Conservation (phyloP, 1,139 yeast genomes). For the Suhomyces bolitotheri region DNA sequence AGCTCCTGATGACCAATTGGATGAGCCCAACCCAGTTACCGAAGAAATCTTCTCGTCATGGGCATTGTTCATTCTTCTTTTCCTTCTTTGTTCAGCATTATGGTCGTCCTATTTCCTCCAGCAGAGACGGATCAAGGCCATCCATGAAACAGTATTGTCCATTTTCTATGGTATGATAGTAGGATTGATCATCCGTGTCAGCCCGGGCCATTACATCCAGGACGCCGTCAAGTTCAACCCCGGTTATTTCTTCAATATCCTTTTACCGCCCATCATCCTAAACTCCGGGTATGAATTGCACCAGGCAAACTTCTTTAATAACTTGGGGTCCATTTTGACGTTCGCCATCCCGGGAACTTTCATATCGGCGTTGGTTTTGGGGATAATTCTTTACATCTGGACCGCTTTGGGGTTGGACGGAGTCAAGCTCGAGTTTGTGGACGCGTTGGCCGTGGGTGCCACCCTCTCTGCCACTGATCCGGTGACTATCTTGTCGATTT, state of each 20-base stretch:
- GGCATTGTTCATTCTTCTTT: constrained; percentile 88
- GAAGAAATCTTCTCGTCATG: constrained; percentile 96
- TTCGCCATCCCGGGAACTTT: constrained; percentile 98
- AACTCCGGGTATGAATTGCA: constrained; percentile 96
- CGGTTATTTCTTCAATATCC: constrained; percentile 87
- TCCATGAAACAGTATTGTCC: constrained; percentile 95
- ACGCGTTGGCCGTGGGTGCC: constrained; percentile 96
- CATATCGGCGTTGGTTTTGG: constrained; percentile 85
- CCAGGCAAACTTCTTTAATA: constrained; percentile 91
- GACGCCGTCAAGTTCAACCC: constrained; percentile 95
- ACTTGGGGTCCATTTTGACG: constrained; percentile 85
- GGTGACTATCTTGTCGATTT: constrained; percentile 92
- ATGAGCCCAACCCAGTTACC: constrained; percentile 83
- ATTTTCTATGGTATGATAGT: constrained; percentile 97
- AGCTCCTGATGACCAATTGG: constrained; percentile 54
- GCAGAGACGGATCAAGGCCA: constrained; percentile 86
- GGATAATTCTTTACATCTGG: constrained; percentile 83
- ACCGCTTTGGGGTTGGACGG: constrained; percentile 90
- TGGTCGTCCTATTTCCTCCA: constrained; percentile 96
- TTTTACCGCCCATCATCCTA: constrained; percentile 93
- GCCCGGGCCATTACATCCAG: constrained; percentile 96
- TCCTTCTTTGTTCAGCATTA: constrained; percentile 79
- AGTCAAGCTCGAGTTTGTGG: constrained; percentile 84
- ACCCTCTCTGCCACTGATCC: constrained; percentile 98
- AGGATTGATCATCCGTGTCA: constrained; percentile 82